Percentiles rank a stretch among this genome's conserved stretches.
Conservation (phyloP, 1,139 yeast genomes). For the Pichia sp. region DNA sequence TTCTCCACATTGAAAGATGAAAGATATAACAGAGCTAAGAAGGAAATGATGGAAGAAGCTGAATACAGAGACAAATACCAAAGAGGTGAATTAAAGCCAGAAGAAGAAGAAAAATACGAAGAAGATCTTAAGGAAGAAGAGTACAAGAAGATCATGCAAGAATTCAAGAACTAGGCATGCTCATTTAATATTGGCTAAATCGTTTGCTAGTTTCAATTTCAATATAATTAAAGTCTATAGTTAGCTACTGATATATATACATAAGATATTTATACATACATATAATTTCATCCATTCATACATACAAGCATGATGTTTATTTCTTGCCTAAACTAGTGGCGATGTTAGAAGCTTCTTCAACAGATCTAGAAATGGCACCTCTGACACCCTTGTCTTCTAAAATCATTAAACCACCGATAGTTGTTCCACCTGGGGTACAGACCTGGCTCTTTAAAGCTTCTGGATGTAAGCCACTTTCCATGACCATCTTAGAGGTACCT, state of each 20-base stretch:
- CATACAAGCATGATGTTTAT: too few species aligned
- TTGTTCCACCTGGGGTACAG: conserved; percentile 98
- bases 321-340: conserved; percentile 80
- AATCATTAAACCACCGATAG: conserved; percentile 91
- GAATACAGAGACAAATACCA: conserved; percentile 32
- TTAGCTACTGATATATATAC: too few species aligned
- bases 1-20: conserved; percentile 67
- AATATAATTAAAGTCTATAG: too few species aligned
- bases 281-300: too few species aligned
- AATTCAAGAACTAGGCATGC: conserved; percentile 23
- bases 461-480: conserved; percentile 87
- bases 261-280: too few species aligned
- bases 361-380: conserved; percentile 82
- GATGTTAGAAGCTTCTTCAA: conserved; percentile 85
- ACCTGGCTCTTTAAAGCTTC: conserved; percentile 84
- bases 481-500: conserved; percentile 94
- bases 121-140: conserved; percentile 28
- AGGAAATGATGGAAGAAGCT: conserved; percentile 41
- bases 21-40: conserved; percentile 32
- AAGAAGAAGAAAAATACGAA: conserved; percentile 23
- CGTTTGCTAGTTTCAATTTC: too few species aligned
- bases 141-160: conserved; percentile 30
- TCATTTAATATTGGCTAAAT: too few species aligned
- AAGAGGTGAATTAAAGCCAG: conserved; percentile 28
- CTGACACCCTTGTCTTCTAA: conserved; percentile 93